Percentiles rank a stretch among this genome's conserved stretches.
These are phyloP conservation scores for Zangia roseola DNA, from an alignment of 768 basidiomycete species.

Conservation along the genomic window DNA sequence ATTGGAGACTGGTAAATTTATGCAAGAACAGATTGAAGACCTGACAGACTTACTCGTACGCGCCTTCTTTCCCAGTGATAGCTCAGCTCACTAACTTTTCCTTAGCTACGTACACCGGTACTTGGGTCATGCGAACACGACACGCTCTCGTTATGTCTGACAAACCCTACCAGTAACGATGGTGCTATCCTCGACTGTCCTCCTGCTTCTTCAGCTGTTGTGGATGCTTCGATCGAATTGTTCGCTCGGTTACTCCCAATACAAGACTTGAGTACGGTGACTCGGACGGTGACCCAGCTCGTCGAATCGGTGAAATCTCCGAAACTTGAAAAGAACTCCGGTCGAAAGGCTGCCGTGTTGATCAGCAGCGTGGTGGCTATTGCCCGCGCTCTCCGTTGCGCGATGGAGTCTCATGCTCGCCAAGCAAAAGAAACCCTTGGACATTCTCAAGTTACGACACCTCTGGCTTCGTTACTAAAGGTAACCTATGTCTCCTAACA, in stretches of 20 bases:
- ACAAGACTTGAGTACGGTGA: conserved; percentile 64
- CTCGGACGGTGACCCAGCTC: conserved; percentile 55
- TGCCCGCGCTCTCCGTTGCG: conserved; percentile 62
- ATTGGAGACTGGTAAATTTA: conserved; percentile 42
- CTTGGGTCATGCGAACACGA: conserved; percentile 88
- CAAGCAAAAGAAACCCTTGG: conserved; percentile 69
- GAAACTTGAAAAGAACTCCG: conserved; percentile 84
- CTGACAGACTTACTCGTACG: conserved; percentile 76
- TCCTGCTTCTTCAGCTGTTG: conserved; percentile 76
- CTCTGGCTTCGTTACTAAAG: conserved; percentile 75
- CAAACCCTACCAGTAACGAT: conserved; percentile 42
- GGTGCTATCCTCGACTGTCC: conserved; percentile 58
- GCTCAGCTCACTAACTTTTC: background rate
- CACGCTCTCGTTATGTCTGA: conserved; percentile 65
- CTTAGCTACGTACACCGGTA: conserved; percentile 60
- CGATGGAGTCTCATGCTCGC: conserved; percentile 49
- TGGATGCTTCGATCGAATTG: conserved; percentile 86
- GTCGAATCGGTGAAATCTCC: conserved; percentile 66
- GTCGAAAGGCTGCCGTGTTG: conserved; percentile 79
- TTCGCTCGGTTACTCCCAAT: conserved; percentile 77
- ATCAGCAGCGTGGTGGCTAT: conserved; percentile 80
- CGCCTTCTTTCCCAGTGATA: background rate
- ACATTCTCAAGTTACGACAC: conserved; percentile 54
- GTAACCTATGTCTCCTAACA: conserved; percentile 38
- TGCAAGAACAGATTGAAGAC: conserved; percentile 78